Evolutionary conservation across 2,329 filamentous ascomycete genomes (phyloP).

Genomic region (Colletotrichum aenigma): DNA sequence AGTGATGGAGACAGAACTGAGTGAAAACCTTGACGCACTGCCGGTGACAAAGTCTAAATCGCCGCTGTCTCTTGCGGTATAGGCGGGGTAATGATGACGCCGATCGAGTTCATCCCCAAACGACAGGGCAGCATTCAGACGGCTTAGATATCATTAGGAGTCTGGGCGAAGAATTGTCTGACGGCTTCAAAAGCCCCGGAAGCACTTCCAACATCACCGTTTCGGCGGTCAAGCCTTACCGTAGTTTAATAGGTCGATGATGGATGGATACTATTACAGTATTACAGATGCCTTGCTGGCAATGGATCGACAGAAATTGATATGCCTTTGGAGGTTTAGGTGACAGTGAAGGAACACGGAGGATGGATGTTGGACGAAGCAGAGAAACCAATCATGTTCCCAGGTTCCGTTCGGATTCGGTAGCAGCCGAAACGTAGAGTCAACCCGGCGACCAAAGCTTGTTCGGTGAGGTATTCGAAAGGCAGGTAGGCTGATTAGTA

Average conservation of each 20-base stretch:
- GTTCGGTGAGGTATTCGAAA: background rate
- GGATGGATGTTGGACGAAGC: background rate
- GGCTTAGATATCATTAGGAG: background rate
- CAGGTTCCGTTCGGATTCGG: constrained; percentile 4
- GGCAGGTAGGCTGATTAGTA: background rate
- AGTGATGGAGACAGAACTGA: background rate
- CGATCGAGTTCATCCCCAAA: background rate
- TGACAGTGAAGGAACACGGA: background rate
- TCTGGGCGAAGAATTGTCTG: background rate
- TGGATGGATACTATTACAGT: background rate
- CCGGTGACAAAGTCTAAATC: background rate
- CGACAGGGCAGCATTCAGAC: background rate
- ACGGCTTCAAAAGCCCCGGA: background rate
- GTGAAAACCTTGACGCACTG: background rate
- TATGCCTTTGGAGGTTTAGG: background rate
- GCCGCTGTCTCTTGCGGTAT: too few relatives aligned
- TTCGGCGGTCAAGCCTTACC: background rate
- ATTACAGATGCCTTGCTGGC: background rate
- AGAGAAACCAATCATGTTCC: background rate
- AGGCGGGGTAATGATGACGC: background rate
- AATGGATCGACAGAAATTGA: background rate
- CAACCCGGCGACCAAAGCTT: constrained; percentile 8
- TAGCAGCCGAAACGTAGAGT: constrained; percentile 14
- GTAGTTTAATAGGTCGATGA: background rate
- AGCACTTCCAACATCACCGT: background rate